Base-by-base conservation (phyloP, 768 basidiomycete species). In the Kwoniella dendrophila region DNA sequence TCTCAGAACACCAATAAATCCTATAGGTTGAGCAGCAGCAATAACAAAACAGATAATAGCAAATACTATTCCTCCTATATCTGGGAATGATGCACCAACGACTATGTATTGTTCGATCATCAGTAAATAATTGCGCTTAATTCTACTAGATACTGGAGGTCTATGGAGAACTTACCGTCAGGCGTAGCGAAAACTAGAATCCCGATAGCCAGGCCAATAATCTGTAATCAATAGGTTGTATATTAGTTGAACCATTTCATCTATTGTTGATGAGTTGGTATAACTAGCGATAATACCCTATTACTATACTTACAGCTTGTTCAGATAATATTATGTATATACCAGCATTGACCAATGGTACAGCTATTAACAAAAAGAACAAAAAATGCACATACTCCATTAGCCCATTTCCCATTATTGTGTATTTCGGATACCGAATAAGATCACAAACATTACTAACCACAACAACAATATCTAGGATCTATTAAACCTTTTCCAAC, bases 331-430 rank as follows among this genome's bases (percentile, higher is more conserved):
- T 85, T 20, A 85, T 78, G 70, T 96, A 97, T 55, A 97, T 90
- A 32, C 96, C 96, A 63, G 86, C 84, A 81, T 99, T 95, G 65
- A 92, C 82, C 50, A 92, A 80, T 8, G 94, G 94, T 62, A 97
- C 88, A 44, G 93, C 93, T 81, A 44, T 6, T 10, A n/a, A n/a
- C n/a, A n/a, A n/a, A n/a, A n/a, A n/a, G n/a, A n/a, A n/a, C n/a
- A n/a, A n/a, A n/a, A n/a, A n/a, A n/a, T n/a, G n/a, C n/a, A n/a
- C n/a, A n/a, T n/a, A n/a, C n/a, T n/a, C n/a, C n/a, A n/a, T n/a
- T n/a, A n/a, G n/a, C n/a, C n/a, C n/a, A n/a, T n/a, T n/a, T n/a
- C n/a, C n/a, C n/a, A n/a, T n/a, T n/a, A n/a, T n/a, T n/a, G n/a
- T n/a, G n/a, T n/a, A n/a, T n/a, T n/a, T n/a, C n/a, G n/a, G n/a